These are phyloP conservation scores for Fonsecaea nubica DNA, from an alignment of 2,329 filamentous ascomycete genomes.

Conservation along the genomic window DNA sequence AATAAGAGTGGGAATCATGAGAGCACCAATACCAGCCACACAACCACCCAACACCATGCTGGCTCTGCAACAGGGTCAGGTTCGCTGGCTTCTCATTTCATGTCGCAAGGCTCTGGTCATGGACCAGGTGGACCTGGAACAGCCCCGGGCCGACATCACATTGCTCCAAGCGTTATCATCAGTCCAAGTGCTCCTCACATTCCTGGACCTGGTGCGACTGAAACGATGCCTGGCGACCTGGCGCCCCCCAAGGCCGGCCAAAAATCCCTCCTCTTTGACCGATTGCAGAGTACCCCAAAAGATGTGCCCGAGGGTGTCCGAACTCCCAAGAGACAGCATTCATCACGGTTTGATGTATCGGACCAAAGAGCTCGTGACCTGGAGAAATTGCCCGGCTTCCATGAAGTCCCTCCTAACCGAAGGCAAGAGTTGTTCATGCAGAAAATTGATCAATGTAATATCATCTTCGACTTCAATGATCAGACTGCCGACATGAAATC, in stretches of 20 bases:
- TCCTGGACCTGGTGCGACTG: slow-evolving; percentile 87
- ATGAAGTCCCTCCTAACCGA: slow-evolving; percentile 93
- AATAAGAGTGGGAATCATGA: slow-evolving; percentile 71
- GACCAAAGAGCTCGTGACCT: slow-evolving; percentile 86
- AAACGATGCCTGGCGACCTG: slow-evolving; percentile 98
- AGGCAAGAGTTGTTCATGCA: slow-evolving; percentile 99
- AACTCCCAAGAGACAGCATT: slow-evolving; percentile 95
- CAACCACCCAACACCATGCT: slow-evolving; percentile 37
- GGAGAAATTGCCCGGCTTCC: slow-evolving; percentile 96
- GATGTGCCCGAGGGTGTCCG: slow-evolving; percentile 94
- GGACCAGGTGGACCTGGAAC: slow-evolving; percentile 60
- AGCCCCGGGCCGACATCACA: slow-evolving; percentile 66
- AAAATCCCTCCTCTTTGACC: slow-evolving; percentile 87
- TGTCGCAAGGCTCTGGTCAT: slow-evolving; percentile 50
- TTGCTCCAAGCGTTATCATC: slow-evolving; percentile 89
- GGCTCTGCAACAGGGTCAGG: slow-evolving; percentile 40
- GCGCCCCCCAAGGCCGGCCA: slow-evolving; percentile 89
- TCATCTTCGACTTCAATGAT: slow-evolving; percentile 99
- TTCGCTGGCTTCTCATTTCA: slow-evolving; percentile 48
- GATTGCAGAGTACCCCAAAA: slow-evolving; percentile 90
- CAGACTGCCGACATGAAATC: slow-evolving; percentile 98
- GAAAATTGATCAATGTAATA: slow-evolving; percentile 99
- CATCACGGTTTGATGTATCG: slow-evolving; percentile 96
- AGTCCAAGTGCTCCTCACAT: slow-evolving; percentile 96
- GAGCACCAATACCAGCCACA: slow-evolving; percentile 45